phyloP scores from a whole-genome alignment of 2,329 filamentous ascomycete species.

The Lachnellula arida region DNA sequence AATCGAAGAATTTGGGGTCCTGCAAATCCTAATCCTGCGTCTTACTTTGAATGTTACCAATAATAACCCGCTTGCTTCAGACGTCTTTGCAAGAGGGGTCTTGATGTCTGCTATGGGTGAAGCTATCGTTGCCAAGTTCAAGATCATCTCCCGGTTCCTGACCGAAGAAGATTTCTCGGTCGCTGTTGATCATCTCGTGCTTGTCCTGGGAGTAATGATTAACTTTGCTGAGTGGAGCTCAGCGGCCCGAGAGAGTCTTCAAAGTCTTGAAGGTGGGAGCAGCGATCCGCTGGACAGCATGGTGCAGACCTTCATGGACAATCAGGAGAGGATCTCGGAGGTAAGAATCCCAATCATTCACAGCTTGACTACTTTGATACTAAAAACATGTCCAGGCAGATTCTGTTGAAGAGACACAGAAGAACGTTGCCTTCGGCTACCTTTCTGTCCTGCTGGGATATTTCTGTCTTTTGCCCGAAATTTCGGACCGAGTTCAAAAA shows the following conservation, averaged over 20 bases:
- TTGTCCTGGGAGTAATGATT: conserved; percentile 78
- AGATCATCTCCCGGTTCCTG: conserved; percentile 43
- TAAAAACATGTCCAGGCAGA: conserved; percentile 48
- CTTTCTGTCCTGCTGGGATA: conserved; percentile 80
- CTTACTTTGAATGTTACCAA: conserved; percentile 84
- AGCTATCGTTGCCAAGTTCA: conserved; percentile 49
- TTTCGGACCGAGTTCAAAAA: conserved; percentile 39
- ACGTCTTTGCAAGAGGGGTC: conserved; percentile 59
- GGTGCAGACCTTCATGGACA: conserved; percentile 61
- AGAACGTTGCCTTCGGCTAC: conserved; percentile 83
- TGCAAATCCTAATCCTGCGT: conserved; percentile 44
- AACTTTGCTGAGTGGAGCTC: conserved; percentile 80
- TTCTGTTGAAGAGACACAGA: conserved; percentile 68
- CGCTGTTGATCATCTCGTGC: conserved; percentile 65
- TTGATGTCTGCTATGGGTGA: conserved; percentile 46
- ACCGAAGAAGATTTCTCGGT: conserved; percentile 45
- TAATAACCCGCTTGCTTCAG: conserved; percentile 65
- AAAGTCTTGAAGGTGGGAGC: conserved; percentile 35
- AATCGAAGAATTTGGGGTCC: conserved; percentile 34
- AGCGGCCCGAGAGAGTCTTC: conserved; percentile 48
- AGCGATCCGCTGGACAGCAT: conserved; percentile 52
- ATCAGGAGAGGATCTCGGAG: conserved; percentile 60
- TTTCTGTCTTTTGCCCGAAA: conserved; percentile 55
- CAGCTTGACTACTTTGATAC: neutral
- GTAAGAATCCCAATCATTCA: conserved; percentile 43